Conservation (phyloP, 2,329 filamentous ascomycete genomes). For the Fusarium gaditjirri region DNA sequence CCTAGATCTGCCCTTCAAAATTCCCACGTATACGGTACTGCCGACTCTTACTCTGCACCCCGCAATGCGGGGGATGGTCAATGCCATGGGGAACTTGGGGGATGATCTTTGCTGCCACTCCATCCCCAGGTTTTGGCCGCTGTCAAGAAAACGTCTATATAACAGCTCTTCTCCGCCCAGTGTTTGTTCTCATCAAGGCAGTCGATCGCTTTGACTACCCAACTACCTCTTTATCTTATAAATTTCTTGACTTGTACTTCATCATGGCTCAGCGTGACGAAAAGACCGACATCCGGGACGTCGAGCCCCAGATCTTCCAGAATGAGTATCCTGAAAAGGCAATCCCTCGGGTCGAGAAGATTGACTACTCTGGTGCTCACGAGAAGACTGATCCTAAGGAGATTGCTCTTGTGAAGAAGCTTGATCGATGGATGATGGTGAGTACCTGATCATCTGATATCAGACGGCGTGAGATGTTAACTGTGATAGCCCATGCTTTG, state of each 20-base stretch:
- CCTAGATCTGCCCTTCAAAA: slow-evolving; percentile 9
- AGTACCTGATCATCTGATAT: not conserved
- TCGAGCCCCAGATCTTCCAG: slow-evolving; percentile 34
- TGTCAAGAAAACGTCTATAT: slow-evolving; percentile 13
- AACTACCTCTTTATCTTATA: not conserved
- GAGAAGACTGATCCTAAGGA: slow-evolving; percentile 44
- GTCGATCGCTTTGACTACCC: slow-evolving; percentile 25
- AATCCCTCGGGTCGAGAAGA: slow-evolving; percentile 32
- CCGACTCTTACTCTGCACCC: slow-evolving; percentile 22
- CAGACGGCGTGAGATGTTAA: not conserved
- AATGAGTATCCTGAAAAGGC: slow-evolving; percentile 35
- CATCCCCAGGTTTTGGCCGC: not conserved
- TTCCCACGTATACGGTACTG: not conserved
- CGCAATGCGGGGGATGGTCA: slow-evolving; percentile 24
- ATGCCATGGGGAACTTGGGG: not conserved
- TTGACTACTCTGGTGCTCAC: slow-evolving; percentile 43
- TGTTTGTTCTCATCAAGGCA: slow-evolving; percentile 21
- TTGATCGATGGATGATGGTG: slow-evolving; percentile 44
- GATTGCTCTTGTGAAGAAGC: slow-evolving; percentile 42
- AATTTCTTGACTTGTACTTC: not conserved
- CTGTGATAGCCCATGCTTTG: slow-evolving; percentile 47
- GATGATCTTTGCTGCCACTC: not conserved
- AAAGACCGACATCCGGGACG: slow-evolving; percentile 21
- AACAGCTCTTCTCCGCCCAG: slow-evolving; percentile 2
- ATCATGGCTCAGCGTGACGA: slow-evolving; percentile 25